These are phyloP conservation scores for Aspergillus neotritici DNA, from an alignment of 2,329 filamentous ascomycete species.

Conservation along the genomic window DNA sequence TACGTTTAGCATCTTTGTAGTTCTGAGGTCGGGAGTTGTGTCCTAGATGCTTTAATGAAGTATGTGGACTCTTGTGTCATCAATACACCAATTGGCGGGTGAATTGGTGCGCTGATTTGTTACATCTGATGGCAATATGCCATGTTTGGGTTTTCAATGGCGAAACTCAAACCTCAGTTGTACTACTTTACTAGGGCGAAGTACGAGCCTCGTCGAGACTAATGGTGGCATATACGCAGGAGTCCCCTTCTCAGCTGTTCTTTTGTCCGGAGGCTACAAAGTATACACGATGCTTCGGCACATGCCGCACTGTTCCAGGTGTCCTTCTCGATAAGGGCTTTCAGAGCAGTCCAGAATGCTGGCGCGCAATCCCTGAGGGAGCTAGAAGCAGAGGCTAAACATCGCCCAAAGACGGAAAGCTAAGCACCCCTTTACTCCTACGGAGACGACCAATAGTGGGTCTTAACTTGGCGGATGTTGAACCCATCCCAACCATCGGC, in stretches of 20 bases:
- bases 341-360: neutral
- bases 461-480: no score
- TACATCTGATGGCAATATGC: conserved; percentile 5
- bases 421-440: conserved; percentile 2
- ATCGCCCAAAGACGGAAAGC: conserved; percentile 1
- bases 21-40: conserved; percentile 5
- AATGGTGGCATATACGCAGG: neutral
- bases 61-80: conserved; percentile 1
- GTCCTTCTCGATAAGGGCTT: conserved; percentile 2
- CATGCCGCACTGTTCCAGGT: neutral
- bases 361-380: neutral
- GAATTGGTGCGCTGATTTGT: conserved; percentile 2
- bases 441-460: neutral
- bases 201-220: neutral
- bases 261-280: neutral
- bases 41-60: conserved; percentile 6
- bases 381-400: neutral
- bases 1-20: conserved; percentile 1
- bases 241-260: neutral
- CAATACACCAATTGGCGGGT: conserved; percentile 3
- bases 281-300: no score
- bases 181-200: conserved; percentile 2
- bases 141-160: conserved; percentile 4
- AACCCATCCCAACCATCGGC: no score
- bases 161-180: conserved; percentile 1